A percentile compares a stretch with the other conserved stretches of the same genome.
Conservation (phyloP, 202 grass and related monocot species). For the Cymbopogon flexuosus region DNA sequence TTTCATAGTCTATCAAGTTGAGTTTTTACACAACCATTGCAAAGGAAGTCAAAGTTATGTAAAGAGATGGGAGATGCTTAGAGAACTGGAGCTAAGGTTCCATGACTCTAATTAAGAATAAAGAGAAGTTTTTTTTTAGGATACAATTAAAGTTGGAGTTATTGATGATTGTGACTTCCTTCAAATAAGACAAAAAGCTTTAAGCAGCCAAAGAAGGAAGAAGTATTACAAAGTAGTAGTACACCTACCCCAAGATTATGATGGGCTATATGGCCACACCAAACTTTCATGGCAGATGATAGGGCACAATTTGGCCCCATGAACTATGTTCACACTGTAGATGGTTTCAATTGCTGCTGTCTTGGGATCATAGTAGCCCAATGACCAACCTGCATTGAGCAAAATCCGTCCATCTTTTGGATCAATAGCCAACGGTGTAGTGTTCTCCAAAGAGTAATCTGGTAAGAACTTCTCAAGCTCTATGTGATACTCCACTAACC, state of each 20-base stretch:
- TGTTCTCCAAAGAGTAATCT: not conserved
- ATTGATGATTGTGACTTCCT: not conserved
- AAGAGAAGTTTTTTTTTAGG: not conserved
- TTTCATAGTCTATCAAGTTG: not conserved
- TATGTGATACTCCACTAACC: slow-evolving; percentile 29
- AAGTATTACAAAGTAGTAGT: not conserved
- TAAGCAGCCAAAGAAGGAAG: not conserved
- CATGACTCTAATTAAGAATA: not conserved
- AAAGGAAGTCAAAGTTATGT: not conserved
- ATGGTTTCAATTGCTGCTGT: not conserved
- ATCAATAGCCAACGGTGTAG: slow-evolving; percentile 2
- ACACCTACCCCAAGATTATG: not conserved
- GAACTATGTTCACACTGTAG: not conserved
- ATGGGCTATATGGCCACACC: not conserved
- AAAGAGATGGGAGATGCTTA: not conserved
- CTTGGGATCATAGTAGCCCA: slow-evolving; percentile 24
- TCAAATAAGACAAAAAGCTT: not conserved
- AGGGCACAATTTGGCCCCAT: not conserved
- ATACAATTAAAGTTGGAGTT: not conserved
- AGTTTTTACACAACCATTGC: not conserved
- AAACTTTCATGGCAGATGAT: slow-evolving; percentile 9
- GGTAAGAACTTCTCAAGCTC: not conserved
- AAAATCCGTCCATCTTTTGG: slow-evolving; percentile 26
- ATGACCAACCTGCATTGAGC: not conserved
- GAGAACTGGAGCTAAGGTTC: not conserved